Evolutionary conservation across 345 rosid species (phyloP).

Genomic region (Turnera subulata): DNA sequence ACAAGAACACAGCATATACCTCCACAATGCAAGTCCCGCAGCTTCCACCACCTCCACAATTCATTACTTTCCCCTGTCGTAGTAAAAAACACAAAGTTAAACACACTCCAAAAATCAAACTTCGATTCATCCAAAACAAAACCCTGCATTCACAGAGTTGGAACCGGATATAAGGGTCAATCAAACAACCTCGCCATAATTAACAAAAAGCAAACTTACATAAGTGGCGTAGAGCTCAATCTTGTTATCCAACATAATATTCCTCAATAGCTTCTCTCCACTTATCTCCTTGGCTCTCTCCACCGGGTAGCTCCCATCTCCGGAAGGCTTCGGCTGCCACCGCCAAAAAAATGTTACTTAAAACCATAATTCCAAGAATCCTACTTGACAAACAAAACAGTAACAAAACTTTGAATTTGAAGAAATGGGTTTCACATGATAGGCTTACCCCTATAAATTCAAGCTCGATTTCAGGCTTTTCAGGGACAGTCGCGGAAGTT

Average conservation of each 20-base stretch:
- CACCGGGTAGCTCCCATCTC: conserved; percentile 59
- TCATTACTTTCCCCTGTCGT: conserved; percentile 81
- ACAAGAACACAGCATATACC: conserved; percentile 40
- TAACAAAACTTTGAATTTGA: too few relatives aligned
- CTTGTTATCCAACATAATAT: conserved; percentile 72
- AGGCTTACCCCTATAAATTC: conserved; percentile 61
- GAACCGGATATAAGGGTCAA: too few relatives aligned
- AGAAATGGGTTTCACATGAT: background rate
- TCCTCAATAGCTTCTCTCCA: conserved; percentile 79
- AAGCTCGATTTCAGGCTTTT: conserved; percentile 66
- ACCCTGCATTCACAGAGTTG: background rate
- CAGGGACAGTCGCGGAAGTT: conserved; percentile 25
- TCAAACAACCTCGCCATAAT: too few relatives aligned
- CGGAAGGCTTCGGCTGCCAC: conserved; percentile 57
- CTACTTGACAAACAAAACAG: background rate
- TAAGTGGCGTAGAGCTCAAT: conserved; percentile 81
- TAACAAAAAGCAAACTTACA: conserved; percentile 38
- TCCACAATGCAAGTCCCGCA: conserved; percentile 95
- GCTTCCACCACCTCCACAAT: conserved; percentile 93
- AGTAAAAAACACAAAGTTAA: background rate
- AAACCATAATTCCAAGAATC: conserved; percentile 2
- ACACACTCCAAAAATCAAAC: background rate
- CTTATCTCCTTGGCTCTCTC: conserved; percentile 60
- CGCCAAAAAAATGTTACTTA: conserved; percentile 10
- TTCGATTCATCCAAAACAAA: too few relatives aligned